Evolutionary conservation across 352 stramenopile species (phyloP).

Genomic region (Hyaloperonospora arabidopsidis): DNA sequence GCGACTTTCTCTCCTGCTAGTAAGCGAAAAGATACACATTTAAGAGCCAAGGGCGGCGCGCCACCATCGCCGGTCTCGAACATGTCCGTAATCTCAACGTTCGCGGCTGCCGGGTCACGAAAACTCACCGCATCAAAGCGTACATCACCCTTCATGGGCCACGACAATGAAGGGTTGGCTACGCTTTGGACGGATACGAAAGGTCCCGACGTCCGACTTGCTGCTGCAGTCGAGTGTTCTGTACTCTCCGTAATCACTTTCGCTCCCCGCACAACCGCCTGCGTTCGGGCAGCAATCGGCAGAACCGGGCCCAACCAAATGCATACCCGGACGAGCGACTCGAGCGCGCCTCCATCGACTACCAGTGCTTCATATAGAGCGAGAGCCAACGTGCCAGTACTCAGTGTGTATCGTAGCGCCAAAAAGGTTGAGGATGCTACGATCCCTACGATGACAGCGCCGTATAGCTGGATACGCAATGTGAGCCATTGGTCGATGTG

Average conservation of each 20-base stretch:
- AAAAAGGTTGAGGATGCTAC: conserved; percentile 37
- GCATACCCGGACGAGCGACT: conserved; percentile 85
- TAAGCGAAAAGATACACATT: conserved; percentile 68
- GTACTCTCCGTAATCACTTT: conserved; percentile 25
- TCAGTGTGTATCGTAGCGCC: conserved; percentile 33
- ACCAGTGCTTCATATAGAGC: conserved; percentile 87
- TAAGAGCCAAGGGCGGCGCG: conserved; percentile 29
- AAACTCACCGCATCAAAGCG: conserved; percentile 88
- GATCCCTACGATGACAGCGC: conserved; percentile 41
- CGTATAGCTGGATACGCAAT: conserved; percentile 55
- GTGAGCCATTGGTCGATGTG: conserved; percentile 59
- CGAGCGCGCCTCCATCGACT: conserved; percentile 78
- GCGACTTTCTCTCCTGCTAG: conserved; percentile 82
- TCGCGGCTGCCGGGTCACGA: conserved; percentile 56
- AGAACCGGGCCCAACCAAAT: conserved; percentile 37
- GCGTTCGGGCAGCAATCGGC: conserved; percentile 19
- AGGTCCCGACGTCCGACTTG: conserved; percentile 12
- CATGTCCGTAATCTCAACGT: conserved; percentile 21
- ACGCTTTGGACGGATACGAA: conserved; percentile 18
- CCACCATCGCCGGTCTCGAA: conserved; percentile 48
- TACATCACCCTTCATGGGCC: conserved; percentile 81
- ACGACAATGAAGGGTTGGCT: conserved; percentile 46
- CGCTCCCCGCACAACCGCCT: conserved; percentile 18
- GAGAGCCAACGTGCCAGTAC: conserved; percentile 77
- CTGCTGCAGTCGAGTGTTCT: conserved; percentile 18